These are phyloP conservation scores for Handroanthus guayacan DNA, from an alignment of 257 asterid genomes.

Conservation along the genomic window DNA sequence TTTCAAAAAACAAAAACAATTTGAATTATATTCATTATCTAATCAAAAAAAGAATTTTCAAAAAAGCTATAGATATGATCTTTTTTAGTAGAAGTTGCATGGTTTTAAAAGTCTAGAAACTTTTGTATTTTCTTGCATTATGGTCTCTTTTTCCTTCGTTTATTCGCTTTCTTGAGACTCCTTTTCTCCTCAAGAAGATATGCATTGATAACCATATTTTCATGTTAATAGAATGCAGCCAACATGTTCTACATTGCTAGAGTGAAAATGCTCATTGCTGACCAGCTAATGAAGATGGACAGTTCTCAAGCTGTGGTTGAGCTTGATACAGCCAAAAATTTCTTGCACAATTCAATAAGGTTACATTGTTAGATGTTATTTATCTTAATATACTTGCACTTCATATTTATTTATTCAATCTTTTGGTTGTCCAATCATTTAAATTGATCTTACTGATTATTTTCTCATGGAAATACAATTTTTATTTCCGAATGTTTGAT, in stretches of 20 bases:
- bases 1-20: too few relatives aligned
- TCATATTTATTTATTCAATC: conserved; percentile 2
- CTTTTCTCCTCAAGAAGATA: conserved; percentile 16
- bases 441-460: conserved; percentile 15
- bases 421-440: conserved; percentile 27
- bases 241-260: conserved; percentile 75
- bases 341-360: conserved; percentile 71
- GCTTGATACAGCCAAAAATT: conserved; percentile 65
- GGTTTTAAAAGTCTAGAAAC: not conserved
- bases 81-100: not conserved
- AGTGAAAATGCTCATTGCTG: conserved; percentile 62
- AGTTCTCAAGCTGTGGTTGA: conserved; percentile 60
- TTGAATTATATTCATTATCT: too few relatives aligned
- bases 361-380: conserved; percentile 35
- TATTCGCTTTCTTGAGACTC: conserved; percentile 10
- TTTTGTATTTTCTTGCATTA: not conserved
- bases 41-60: too few relatives aligned
- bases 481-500: not conserved
- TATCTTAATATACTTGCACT: conserved; percentile 7
- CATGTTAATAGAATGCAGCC: conserved; percentile 67
- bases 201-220: conserved; percentile 31
- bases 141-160: not conserved
- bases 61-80: not conserved
- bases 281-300: conserved; percentile 58
- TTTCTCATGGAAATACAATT: not conserved